Conservation (phyloP, 345 rosid species). For the Physaria fendleri region DNA sequence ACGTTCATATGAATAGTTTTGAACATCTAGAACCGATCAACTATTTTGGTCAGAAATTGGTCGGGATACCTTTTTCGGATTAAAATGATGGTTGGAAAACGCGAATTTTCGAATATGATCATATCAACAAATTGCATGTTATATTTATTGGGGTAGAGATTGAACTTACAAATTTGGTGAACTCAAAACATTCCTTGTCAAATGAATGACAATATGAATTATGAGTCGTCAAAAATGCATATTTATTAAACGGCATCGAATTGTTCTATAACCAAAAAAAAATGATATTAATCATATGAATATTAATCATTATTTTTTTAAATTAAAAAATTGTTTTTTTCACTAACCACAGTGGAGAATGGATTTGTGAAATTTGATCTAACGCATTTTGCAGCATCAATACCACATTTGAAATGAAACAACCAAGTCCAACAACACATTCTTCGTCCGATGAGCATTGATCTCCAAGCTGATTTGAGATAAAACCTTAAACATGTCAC, state of each 20-base stretch:
- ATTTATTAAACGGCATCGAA: constrained; percentile 49
- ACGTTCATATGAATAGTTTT: too few relatives aligned
- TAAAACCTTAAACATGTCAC: not conserved
- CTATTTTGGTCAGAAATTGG: too few relatives aligned
- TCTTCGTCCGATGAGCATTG: constrained; percentile 32
- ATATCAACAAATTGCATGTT: too few relatives aligned
- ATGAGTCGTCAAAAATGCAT: constrained; percentile 54
- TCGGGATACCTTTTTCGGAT: too few relatives aligned
- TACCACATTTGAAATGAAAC: constrained; percentile 29
- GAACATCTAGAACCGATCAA: too few relatives aligned
- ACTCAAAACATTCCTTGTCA: constrained; percentile 34
- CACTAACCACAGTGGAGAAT: constrained; percentile 35
- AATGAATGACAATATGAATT: constrained; percentile 63
- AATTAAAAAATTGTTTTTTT: not conserved
- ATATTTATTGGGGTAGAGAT: too few relatives aligned
- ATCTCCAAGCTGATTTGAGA: constrained; percentile 23
- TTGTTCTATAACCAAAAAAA: constrained; percentile 29
- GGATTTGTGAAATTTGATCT: constrained; percentile 36
- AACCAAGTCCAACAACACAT: constrained; percentile 32
- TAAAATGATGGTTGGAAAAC: too few relatives aligned
- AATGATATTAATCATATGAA: not conserved
- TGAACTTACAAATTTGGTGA: constrained; percentile 48
- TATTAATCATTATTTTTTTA: not conserved
- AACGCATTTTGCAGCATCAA: constrained; percentile 35
- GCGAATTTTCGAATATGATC: too few relatives aligned